Percentiles rank a stretch among this genome's conserved stretches.
phyloP scores from a whole-genome alignment of 2,329 filamentous ascomycete genomes.

The Septoria petroselini region DNA sequence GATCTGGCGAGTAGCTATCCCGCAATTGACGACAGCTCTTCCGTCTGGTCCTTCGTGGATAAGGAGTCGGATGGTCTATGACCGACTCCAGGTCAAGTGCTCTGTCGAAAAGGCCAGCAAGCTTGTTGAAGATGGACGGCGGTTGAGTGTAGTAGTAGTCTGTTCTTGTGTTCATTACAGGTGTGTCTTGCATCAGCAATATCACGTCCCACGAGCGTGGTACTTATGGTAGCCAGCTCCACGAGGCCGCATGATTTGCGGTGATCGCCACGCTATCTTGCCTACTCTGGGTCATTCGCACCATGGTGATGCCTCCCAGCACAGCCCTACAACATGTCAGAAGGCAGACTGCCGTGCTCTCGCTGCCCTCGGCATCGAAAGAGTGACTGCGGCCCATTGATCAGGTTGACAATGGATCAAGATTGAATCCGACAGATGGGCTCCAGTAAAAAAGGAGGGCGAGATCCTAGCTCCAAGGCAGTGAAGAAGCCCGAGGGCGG shows the following conservation, averaged over 20 bases:
- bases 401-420: slow-evolving; percentile 5
- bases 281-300: no score
- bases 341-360: background rate
- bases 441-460: slow-evolving; percentile 1
- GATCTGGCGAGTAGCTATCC: background rate
- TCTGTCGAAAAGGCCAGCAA: slow-evolving; percentile 2
- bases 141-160: background rate
- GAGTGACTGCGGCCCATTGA: background rate
- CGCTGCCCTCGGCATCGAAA: background rate
- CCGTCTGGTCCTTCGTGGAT: slow-evolving; percentile 3
- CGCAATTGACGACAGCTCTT: slow-evolving; percentile 2
- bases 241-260: slow-evolving; percentile 3
- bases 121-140: slow-evolving; percentile 9
- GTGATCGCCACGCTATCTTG: no score
- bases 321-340: background rate
- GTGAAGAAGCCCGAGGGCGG: background rate
- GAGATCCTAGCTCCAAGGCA: background rate
- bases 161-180: slow-evolving; percentile 8
- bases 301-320: background rate
- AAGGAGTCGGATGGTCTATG: slow-evolving; percentile 6
- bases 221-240: background rate
- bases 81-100: slow-evolving; percentile 7
- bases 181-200: background rate
- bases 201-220: background rate
- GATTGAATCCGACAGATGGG: background rate